Base-by-base conservation (phyloP, 495 filamentous ascomycete genomes). In the Podospora pseudopauciseta region DNA sequence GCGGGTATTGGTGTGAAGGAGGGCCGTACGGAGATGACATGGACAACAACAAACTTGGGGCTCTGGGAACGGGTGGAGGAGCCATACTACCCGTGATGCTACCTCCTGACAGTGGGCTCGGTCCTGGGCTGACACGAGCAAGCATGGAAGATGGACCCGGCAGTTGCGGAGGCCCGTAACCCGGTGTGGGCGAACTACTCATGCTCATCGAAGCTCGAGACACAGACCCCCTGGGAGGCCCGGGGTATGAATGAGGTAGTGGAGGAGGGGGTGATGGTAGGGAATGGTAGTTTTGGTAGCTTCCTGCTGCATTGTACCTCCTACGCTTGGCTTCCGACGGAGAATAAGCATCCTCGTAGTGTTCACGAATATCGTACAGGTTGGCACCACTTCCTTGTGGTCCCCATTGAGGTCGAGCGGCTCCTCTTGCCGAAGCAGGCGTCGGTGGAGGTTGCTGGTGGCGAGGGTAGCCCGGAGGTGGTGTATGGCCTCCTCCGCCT, bases 241-340 rank as follows among this genome's bases (percentile, higher is more conserved):
- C 23, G 19, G 61, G 18, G 15, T 59, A 23, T 3, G 26, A n/a
- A 53, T 62, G 59, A 6, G 60, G 1, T 66, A 61, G 63, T 15
- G 69, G 28, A 2, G 72, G 75, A 5, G 67, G 74, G 9, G 72
- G 68, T 53, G 68, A 65, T 13, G 61, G 16, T 15, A 26, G 65
- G 28, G 60, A 26, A 26, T 66, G 67, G 67, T 78, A 76, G 65
- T 72, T 67, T 59, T 69, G 65, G 55, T 71, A 68, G 56, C 27
- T 71, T 0, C 73, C 72, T n/a, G 73, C 67, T 3, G 76, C 67
- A 55, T 84, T 79, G 55, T 84, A 81, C 4, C 87, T 83, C 18
- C 88, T 85, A 60, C 87, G 83, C 74, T 90, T 91, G 4, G 78
- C 69, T 32, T 87, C 87, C 5, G 85, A 82, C 60, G 81, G 77